Evolutionary conservation across 2,329 filamentous ascomycete genomes (phyloP), one percentile per base, ranked within the genome.

Genomic region (Phialophora macrospora): DNA sequence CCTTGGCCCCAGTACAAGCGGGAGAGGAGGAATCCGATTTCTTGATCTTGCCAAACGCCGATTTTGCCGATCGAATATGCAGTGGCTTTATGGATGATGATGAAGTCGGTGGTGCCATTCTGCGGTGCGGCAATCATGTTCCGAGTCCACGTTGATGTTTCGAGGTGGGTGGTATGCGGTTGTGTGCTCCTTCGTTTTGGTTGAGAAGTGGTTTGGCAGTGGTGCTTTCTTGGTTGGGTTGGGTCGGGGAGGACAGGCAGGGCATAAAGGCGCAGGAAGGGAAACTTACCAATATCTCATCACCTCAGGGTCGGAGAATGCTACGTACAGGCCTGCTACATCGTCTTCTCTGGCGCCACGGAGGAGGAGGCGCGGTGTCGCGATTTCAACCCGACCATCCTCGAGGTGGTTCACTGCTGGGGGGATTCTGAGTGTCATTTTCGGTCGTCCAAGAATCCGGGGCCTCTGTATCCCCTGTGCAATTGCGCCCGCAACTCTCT

Each of bases 41-140:
- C 68, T 24, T 60, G 32, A 28, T 58, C 59, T 26, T 62, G 55
- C 62, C 67, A 68, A 20, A 68, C 49, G 3, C 68, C 68, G 38
- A 66, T 56, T 55, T 71, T 70, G 51, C 69, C 69, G 30, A 71
- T 68, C 7, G 26, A 8, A 34, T 46, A 4, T 4, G 32, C 17
- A 17, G 58, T 17, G 12, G 62, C 46, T 22, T 62, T 66, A 11
- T 63, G 49, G 38, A 63, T 59, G 62, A 71, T 67, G 4, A 71
- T 51, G 59, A 70, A 71, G 41, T 71, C 69, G 1, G 67, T 65
- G 24, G 65, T 34, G 1, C 67, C 69, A 28, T 71, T 71, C 24
- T 66, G 55, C 3, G 28, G 52, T 6, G 55, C 30, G n/a, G 22
- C n/a, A 4, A 62, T 52, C 68, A 70, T 70, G 14, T 56, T 61